Evolutionary conservation across 805 yeast species (phyloP), one percentile per base, ranked within the genome.

Genomic region (Wickerhamiella shivajii): DNA sequence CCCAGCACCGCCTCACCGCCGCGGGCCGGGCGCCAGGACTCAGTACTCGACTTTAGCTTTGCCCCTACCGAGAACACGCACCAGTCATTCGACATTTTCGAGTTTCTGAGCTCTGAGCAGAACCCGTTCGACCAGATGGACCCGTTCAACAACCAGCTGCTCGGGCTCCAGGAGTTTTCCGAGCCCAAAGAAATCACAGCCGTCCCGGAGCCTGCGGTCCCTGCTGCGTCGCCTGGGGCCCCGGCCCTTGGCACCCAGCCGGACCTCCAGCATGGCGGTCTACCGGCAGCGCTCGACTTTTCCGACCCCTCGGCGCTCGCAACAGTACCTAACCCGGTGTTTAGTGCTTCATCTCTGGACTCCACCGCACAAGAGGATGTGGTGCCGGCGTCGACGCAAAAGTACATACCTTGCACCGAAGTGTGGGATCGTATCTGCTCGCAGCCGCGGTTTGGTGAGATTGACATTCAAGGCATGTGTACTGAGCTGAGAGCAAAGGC

Each of bases 381-480:
- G 6, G 56, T 55, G 15, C 58, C 60, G 3, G 52, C 48, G 3
- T 39, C 43, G 6, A 35, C 41, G 14, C 40, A 45, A 23, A 48
- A 45, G 38, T 43, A 53, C 44, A 57, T 78, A 57, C 72, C 71
- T 49, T 90, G 98, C 56, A 71, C 93, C 0, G 95, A 84, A 45
- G 77, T 87, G 11, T 90, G 98, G 98, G 97, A 87, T 55, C 69
- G 97, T 50, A 77, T 90, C 24, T 79, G 95, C 2, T 57, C 90
- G 15, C 97, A 90, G 63, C 97, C 98, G 21, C 72, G 77, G 51
- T 90, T 85, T 55, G 73, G 90, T 4, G 95, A 85, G 39, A 64
- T 90, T 34, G 98, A 90, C 55, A 85, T 90, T 43, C 96, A 87
- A 51, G 92, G 94, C 2, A 66, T 90, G 52, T 90, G 98, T 65